phyloP scores from a whole-genome alignment of 179 eudicot genomes.

The Beta macrorhiza region DNA sequence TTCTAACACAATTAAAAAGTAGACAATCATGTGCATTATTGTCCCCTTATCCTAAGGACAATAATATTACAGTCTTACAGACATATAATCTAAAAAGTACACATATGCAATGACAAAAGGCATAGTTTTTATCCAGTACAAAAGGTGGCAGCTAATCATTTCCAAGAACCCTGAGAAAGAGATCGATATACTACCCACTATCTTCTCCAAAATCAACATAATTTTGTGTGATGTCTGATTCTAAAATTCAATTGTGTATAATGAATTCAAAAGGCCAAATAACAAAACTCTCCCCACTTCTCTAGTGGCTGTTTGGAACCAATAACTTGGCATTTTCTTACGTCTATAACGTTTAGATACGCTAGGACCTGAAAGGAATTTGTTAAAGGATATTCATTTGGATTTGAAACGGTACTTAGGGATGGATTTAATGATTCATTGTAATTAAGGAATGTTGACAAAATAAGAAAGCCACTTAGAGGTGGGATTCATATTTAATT shows the following conservation, averaged over 20 bases:
- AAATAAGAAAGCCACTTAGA: background rate
- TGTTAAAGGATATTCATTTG: background rate
- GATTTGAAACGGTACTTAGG: background rate
- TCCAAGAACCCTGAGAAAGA: background rate
- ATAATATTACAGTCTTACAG: background rate
- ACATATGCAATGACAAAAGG: background rate
- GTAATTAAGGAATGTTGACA: background rate
- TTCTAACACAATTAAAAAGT: too few relatives aligned
- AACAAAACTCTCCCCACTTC: background rate
- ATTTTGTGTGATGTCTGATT: too few relatives aligned
- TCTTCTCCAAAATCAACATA: background rate
- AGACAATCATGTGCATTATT: background rate
- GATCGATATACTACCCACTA: background rate
- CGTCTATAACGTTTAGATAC: background rate
- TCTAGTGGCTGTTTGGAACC: background rate
- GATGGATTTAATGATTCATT: background rate
- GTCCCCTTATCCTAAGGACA: background rate
- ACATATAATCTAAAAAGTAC: too few relatives aligned
- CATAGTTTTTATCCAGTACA: background rate
- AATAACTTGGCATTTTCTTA: too few relatives aligned
- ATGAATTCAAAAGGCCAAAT: too few relatives aligned
- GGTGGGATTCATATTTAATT: too few relatives aligned
- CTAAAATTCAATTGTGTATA: too few relatives aligned
- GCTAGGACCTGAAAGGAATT: background rate
- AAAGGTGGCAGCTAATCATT: background rate